Base-by-base conservation (phyloP, 192 early-diverging fungal species). In the Backusella morwellensis region DNA sequence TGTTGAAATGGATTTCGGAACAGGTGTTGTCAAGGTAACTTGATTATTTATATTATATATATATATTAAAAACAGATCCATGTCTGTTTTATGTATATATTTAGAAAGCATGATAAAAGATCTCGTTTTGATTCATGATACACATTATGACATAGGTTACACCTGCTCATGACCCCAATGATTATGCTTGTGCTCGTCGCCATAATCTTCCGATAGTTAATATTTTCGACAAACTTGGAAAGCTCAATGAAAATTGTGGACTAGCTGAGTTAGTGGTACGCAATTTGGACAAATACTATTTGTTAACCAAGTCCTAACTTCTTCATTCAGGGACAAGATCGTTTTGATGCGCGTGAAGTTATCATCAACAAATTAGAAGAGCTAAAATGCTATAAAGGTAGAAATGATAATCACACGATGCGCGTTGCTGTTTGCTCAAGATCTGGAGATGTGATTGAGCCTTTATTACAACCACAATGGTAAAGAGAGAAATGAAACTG, bases 391-490 rank as follows among this genome's bases (percentile, higher is more conserved):
- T 98, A 97, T 80, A 72, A 85, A 35, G 95, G 91, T 12, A 96
- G 90, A 76, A 85, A 90, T 75, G 91, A 93, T 66, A 91, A 95
- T 32, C 92, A 93, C 76, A 90, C 88, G 35, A 96, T 96, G 84
- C 90, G 93, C 42, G 78, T 93, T 36, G 91, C 87, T 35, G 81
- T 78, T 11, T 91, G 91, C 72, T 91, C 92, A 35, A 85, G 97
- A 52, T 96, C 97, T 0, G 93, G 93, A 21, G 97, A 99, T 81
- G 87, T 99, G 38, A 95, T 99, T 54, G 97, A 99, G 78, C 97
- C 96, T 4, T 86, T 98, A 81, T 82, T 98, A 77, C 94, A 95
- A 86, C 97, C 97, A 9, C 97, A 99, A 83, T 99, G 97, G 97
- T 89, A 82, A 36, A 29, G 73, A 32, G 21, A 56, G 32, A 75